Conservation (phyloP, 2,329 filamentous ascomycete species). For the Stagonosporopsis tanaceti region DNA sequence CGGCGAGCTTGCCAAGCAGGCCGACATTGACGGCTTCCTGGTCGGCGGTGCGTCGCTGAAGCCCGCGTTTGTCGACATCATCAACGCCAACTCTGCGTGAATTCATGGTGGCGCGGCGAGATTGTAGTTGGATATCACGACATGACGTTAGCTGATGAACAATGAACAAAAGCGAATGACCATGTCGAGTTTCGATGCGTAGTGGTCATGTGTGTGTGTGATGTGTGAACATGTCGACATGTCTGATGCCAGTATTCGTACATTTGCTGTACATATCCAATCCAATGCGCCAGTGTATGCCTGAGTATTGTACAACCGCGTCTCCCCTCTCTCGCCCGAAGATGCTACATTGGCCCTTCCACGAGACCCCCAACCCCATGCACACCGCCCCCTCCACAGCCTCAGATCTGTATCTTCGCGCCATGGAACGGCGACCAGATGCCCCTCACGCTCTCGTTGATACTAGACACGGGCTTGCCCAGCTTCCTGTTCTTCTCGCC, state of each 20-base stretch:
- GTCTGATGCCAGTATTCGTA: conserved; percentile 27
- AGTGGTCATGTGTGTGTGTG: neutral
- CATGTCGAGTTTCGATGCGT: neutral
- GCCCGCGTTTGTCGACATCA: conserved; percentile 83
- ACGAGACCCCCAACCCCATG: neutral
- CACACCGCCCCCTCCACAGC: neutral
- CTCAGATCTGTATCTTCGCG: conserved; percentile 51
- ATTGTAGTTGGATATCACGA: conserved; percentile 44
- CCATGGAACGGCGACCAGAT: conserved; percentile 72
- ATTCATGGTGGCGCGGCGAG: conserved; percentile 45
- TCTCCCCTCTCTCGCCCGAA: neutral
- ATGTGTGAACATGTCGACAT: conserved; percentile 3
- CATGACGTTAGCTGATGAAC: conserved; percentile 13
- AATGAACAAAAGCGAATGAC: conserved; percentile 17
- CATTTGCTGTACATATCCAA: conserved; percentile 32
- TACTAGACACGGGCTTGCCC: conserved; percentile 66
- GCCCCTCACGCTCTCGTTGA: conserved; percentile 70
- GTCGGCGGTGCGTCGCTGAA: conserved; percentile 96
- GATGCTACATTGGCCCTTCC: conserved; percentile 17
- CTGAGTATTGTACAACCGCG: conserved; percentile 18
- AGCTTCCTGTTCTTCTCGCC: conserved; percentile 74
- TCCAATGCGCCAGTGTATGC: conserved; percentile 32
- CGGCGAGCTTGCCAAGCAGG: conserved; percentile 86
- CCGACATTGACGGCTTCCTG: conserved; percentile 97
- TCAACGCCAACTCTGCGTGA: conserved; percentile 64